Evolutionary conservation across 371 early-diverging fungal species (phyloP), one percentile per base, ranked within the genome.

Genomic region (Syncephalastrum sp.): DNA sequence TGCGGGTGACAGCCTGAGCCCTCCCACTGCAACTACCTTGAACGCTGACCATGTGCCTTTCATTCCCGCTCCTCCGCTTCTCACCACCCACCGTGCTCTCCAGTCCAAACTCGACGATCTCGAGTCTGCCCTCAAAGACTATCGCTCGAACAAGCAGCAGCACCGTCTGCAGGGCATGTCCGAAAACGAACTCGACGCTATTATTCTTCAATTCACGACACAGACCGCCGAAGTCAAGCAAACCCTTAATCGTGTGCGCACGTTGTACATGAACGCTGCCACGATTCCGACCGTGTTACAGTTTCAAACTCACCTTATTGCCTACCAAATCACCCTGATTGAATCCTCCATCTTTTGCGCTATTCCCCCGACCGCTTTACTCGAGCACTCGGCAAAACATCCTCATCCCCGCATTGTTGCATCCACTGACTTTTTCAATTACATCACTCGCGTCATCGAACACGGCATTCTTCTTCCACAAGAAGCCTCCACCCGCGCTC

Each of bases 361-460:
- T 45, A 88, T 92, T n/a, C 82, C 85, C 17, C 82, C 89, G 0
- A 42, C 59, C 2, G 85, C 89, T 15, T 60, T 92, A 13, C 57
- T 89, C 24, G 66, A 71, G 5, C 91, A 92, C 63, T 86, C 89
- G 0, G 81, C 90, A 3, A 82, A 83, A 42, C 67, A 74, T 24
- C 90, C 90, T 5, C 77, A 87, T 50, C 82, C 85, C 44, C 80
- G 83, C 16, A 81, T 92, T 21, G 86, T 84, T 24, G 87, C 88
- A 3, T 86, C 85, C 1, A 85, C 91, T 14, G 91, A 90, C 56
- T 89, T 90, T 67, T 92, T 92, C 79, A 92, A 92, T 59, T 91
- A 89, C 60, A 57, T 90, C 21, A 89, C 91, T 6, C 79, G 93
- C 8, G 60, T 84, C 54, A 83, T 92, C 43, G 93, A 92, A 64